Conservation (phyloP, 495 filamentous ascomycete species). For the Xylaria telfairii region DNA sequence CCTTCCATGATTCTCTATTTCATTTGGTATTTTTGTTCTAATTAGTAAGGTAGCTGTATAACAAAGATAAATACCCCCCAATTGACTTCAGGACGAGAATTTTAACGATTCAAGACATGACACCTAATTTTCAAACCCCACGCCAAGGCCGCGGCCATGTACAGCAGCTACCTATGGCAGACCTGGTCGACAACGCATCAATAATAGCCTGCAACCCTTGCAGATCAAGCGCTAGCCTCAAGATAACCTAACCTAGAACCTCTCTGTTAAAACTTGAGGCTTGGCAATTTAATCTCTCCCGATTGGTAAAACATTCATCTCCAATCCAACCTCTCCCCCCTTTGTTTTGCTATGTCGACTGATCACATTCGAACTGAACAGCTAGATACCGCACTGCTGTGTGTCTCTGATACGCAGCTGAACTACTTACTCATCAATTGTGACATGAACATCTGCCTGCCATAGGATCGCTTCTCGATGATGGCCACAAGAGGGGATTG, state of each 20-base stretch:
- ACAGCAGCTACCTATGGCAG: neutral
- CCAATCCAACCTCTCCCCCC: conserved; percentile 18
- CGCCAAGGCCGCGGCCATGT: neutral
- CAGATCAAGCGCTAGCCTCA: conserved; percentile 18
- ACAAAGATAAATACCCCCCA: neutral
- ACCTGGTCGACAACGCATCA: conserved; percentile 22
- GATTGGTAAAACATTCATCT: conserved; percentile 13
- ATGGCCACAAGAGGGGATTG: neutral
- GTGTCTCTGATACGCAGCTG: neutral
- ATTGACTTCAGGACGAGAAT: neutral
- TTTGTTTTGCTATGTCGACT: conserved; percentile 8
- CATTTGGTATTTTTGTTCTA: neutral
- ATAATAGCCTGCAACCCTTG: conserved; percentile 6
- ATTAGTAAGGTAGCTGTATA: neutral
- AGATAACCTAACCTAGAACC: neutral
- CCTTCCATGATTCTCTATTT: neutral
- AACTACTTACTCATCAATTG: neutral
- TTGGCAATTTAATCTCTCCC: conserved; percentile 23
- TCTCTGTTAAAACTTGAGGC: neutral
- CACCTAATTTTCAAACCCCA: neutral
- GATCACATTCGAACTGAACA: neutral
- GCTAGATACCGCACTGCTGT: neutral
- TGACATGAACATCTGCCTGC: neutral
- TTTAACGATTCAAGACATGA: neutral
- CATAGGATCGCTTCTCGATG: neutral